Evolutionary conservation across 2,329 filamentous ascomycete genomes (phyloP), one percentile per base, ranked within the genome.

Genomic region (Sarocladium kiliense): DNA sequence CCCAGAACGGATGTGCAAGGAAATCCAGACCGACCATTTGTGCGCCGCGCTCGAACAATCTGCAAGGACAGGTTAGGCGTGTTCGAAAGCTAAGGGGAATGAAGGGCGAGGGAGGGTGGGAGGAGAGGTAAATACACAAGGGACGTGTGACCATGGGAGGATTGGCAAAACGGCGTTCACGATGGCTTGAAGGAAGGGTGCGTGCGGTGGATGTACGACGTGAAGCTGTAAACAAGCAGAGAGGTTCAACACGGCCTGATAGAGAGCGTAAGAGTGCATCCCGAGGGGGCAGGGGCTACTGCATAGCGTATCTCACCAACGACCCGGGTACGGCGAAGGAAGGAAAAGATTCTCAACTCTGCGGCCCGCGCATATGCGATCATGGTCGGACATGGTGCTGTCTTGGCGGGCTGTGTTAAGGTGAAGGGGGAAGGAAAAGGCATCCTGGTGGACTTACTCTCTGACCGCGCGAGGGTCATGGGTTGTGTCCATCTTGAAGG

Each of bases 401-500:
- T 41, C 32, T 53, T 53, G 32, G n/a, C 32, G 50, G 66, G 64
- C 57, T 45, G 51, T 57, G 57, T 56, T 58, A 56, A 54, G 45
- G 49, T 41, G 39, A 44, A 54, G 54, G 37, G 54, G 50, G 50
- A 27, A 53, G 19, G 50, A 27, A 53, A 53, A 53, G 9, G 50
- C 34, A 26, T 53, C 32, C 47, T 51, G 18, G 23, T 34, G 25
- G 82, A 97, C 94, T 97, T 96, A 99, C 94, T 97, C 94, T 96
- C 94, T 87, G 77, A 97, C 95, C 73, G 95, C 82, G 70, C 95
- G 89, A 65, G 90, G 83, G 69, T 96, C 91, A 75, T 99, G 94
- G 64, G 89, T 94, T 56, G 94, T 97, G 71, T 97, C 91, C 76
- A 94, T 91, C 73, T 97, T 97, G 84, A 97, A 97, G 66, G 86